Conservation (phyloP, 495 filamentous ascomycete genomes). For the Rostrohypoxylon terebratum region DNA sequence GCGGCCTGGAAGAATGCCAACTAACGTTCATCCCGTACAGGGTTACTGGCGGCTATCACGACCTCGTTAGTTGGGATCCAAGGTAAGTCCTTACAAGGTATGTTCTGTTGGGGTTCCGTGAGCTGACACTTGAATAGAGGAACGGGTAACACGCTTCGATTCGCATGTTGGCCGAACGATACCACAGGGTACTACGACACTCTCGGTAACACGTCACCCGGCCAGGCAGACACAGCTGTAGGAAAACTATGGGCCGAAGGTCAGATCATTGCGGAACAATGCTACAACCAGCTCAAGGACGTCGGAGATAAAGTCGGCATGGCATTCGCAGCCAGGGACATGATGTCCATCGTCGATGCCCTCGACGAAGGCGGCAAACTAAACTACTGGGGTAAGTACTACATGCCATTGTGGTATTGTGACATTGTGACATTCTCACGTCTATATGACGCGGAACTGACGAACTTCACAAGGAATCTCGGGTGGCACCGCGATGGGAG, state of each 20-base stretch:
- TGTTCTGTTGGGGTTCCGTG: neutral
- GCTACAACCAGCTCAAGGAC: slow-evolving; percentile 22
- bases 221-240: slow-evolving; percentile 18
- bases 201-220: slow-evolving; percentile 13
- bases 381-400: slow-evolving; percentile 59
- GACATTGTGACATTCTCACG: neutral
- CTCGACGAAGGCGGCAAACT: slow-evolving; percentile 59
- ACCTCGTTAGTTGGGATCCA: slow-evolving; percentile 58
- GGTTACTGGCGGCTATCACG: slow-evolving; percentile 52
- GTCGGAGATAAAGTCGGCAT: slow-evolving; percentile 28
- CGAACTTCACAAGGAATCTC: slow-evolving; percentile 49
- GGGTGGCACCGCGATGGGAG: slow-evolving; percentile 59
- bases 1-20: neutral
- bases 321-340: slow-evolving; percentile 55
- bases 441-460: slow-evolving; percentile 2
- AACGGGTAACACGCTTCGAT: slow-evolving; percentile 35
- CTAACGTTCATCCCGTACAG: slow-evolving; percentile 25
- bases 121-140: slow-evolving; percentile 26
- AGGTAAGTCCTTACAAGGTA: slow-evolving; percentile 30
- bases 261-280: slow-evolving; percentile 20
- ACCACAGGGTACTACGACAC: slow-evolving; percentile 6
- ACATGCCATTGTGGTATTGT: neutral
- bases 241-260: slow-evolving; percentile 33
- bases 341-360: slow-evolving; percentile 59
- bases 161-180: slow-evolving; percentile 33